Conservation (phyloP, 257 asterid genomes). For the Solanum virginianum region DNA sequence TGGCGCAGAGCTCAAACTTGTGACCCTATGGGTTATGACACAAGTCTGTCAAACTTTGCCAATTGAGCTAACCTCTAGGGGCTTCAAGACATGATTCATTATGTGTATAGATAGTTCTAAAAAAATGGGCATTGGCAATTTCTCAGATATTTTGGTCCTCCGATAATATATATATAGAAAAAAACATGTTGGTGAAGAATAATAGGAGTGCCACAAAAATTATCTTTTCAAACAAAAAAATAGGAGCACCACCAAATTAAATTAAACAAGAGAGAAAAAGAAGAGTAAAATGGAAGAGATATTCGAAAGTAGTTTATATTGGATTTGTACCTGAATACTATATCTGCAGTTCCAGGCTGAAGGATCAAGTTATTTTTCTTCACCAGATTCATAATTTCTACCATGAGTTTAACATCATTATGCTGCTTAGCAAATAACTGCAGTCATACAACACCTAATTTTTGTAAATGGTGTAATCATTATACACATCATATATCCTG, state of each 20-base stretch:
- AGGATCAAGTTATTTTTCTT: slow-evolving; percentile 53
- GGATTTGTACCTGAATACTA: slow-evolving; percentile 47
- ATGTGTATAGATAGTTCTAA: not conserved
- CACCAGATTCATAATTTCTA: slow-evolving; percentile 52
- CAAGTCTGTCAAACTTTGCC: not conserved
- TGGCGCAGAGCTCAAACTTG: not conserved
- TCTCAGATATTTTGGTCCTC: not conserved
- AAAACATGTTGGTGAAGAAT: not conserved
- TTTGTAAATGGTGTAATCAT: not conserved
- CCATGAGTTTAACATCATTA: slow-evolving; percentile 61
- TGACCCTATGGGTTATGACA: not conserved
- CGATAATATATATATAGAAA: not conserved
- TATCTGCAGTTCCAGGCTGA: slow-evolving; percentile 85
- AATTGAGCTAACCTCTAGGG: not conserved
- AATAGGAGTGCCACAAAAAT: not conserved
- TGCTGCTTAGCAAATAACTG: slow-evolving; percentile 80
- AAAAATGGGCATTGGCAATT: not conserved
- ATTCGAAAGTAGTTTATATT: not conserved
- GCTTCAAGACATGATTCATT: not conserved
- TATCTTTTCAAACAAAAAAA: not conserved
- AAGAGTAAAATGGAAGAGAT: not conserved
- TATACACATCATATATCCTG: not conserved
- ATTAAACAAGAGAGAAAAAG: not conserved
- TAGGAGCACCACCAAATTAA: not conserved
- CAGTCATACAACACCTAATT: slow-evolving; percentile 17